Conservation (phyloP, 2,329 filamentous ascomycete genomes). For the Phoma sp. region DNA sequence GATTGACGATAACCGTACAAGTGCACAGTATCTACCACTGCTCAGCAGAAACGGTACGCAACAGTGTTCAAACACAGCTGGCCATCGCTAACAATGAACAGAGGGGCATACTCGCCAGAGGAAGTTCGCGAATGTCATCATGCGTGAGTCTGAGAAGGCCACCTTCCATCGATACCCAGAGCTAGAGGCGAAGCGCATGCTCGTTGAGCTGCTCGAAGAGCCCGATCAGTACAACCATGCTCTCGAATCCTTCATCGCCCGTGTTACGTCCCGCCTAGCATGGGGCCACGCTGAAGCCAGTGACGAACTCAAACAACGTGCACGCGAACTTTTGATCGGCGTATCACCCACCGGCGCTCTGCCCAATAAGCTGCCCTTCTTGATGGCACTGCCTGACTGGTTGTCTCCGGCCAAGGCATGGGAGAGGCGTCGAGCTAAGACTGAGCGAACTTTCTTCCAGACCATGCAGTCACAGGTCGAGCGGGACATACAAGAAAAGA, state of each 20-base stretch:
- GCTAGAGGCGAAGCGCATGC: slow-evolving; percentile 54
- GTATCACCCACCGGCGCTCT: slow-evolving; percentile 57
- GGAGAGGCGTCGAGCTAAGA: slow-evolving; percentile 53
- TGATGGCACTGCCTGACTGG: slow-evolving; percentile 55
- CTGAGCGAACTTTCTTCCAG: slow-evolving; percentile 54
- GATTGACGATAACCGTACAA: slow-evolving; percentile 54
- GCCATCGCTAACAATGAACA: slow-evolving; percentile 30
- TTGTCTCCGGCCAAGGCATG: slow-evolving; percentile 54
- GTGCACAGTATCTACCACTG: slow-evolving; percentile 55
- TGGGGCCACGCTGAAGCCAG: slow-evolving; percentile 55
- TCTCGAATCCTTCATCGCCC: slow-evolving; percentile 55
- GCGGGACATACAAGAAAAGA: slow-evolving; percentile 43
- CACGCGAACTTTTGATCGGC: slow-evolving; percentile 55
- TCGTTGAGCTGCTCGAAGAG: slow-evolving; percentile 54
- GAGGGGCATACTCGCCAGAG: slow-evolving; percentile 53
- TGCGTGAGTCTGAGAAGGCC: slow-evolving; percentile 53
- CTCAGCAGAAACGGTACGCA: slow-evolving; percentile 53
- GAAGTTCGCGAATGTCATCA: slow-evolving; percentile 56
- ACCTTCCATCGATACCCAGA: slow-evolving; percentile 55
- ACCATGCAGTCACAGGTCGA: slow-evolving; percentile 54
- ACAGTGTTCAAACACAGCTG: not conserved
- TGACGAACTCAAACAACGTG: slow-evolving; percentile 57
- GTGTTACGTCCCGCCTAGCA: slow-evolving; percentile 56
- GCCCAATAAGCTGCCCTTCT: slow-evolving; percentile 55
- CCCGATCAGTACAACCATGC: slow-evolving; percentile 54